Base-by-base conservation (phyloP, 2,329 filamentous ascomycete genomes). In the Alternaria infectoria region DNA sequence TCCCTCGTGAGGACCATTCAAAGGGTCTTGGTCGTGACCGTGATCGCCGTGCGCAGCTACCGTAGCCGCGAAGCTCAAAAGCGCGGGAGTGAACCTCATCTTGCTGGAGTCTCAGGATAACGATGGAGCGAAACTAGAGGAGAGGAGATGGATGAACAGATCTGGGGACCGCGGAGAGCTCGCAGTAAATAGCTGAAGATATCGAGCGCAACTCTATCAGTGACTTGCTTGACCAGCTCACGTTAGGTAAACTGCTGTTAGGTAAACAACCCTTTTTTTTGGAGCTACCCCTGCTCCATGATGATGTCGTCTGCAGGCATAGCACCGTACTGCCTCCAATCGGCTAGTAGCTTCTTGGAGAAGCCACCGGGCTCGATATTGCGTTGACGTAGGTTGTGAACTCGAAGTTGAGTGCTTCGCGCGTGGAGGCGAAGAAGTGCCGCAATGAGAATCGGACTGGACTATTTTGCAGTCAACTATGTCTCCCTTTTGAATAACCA, bases 1-100 rank as follows among this genome's bases (percentile, higher is more conserved):
- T 26, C 88, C 86, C 77, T 91, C 85, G 71, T 90, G 90, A 45
- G 93, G 92, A 0, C 93, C 92, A 26, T 86, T 81, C 54, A 91
- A 82, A 47, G 86, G 80, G 62, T 86, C 84, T 77, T 93, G 90
- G 49, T 83, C 74, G 46, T 87, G 82, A 59, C 83, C 83, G 63
- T 88, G 84, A 58, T 82, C 81, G 54, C 84, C 86, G 73, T 93
- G 91, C 57, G 88, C 89, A 59, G 84, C 77, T 23, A 82, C 88
- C 56, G 84, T 71, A 47, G 86, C 85, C 28, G 83, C 85, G 50
- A 86, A 80, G 66, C 72, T 64, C 43, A 77, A 54, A 52, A 78
- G 44, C 26, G 71, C 52, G 17, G 64, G 64, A 43, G 68, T 68
- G 58, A 76, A 45, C 72, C 71, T 78, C 76, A 78, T 79, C 21